Evolutionary conservation across 2,329 filamentous ascomycete species (phyloP).

Genomic region (Hypomyces rosellus): DNA sequence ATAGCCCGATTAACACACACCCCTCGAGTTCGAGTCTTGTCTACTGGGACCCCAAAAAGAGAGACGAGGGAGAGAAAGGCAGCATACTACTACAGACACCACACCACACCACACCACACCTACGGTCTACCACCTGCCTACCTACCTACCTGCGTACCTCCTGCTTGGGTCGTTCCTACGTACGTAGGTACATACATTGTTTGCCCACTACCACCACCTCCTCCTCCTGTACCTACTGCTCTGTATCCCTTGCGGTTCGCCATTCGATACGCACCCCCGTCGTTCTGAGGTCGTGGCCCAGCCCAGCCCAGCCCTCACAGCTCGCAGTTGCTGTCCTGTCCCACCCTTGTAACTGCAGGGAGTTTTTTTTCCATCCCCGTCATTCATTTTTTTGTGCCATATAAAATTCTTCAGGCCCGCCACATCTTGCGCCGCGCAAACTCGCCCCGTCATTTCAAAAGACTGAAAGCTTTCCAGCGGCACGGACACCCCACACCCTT

Average conservation of each 20-base stretch:
- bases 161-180: slow-evolving; percentile 19
- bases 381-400: slow-evolving; percentile 21
- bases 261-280: too few relatives aligned
- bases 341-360: too few relatives aligned
- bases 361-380: slow-evolving; percentile 13
- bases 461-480: slow-evolving; percentile 4
- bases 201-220: too few relatives aligned
- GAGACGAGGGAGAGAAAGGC: slow-evolving; percentile 4
- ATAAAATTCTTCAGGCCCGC: slow-evolving; percentile 28
- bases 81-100: too few relatives aligned
- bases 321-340: too few relatives aligned
- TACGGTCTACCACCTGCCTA: too few relatives aligned
- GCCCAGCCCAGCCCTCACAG: too few relatives aligned
- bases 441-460: slow-evolving; percentile 11
- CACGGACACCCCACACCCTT: slow-evolving; percentile 1
- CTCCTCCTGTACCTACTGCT: too few relatives aligned
- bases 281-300: too few relatives aligned
- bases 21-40: slow-evolving; percentile 17
- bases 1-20: slow-evolving; percentile 26
- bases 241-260: too few relatives aligned
- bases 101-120: too few relatives aligned
- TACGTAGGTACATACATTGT: too few relatives aligned
- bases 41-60: slow-evolving; percentile 7
- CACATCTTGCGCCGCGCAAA: slow-evolving; percentile 10
- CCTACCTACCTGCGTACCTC: slow-evolving; percentile 15